Percentiles rank a stretch among this genome's conserved stretches.
These are phyloP conservation scores for Pseudohalonectria lignicola DNA, from an alignment of 2,329 filamentous ascomycete species.

Conservation along the genomic window DNA sequence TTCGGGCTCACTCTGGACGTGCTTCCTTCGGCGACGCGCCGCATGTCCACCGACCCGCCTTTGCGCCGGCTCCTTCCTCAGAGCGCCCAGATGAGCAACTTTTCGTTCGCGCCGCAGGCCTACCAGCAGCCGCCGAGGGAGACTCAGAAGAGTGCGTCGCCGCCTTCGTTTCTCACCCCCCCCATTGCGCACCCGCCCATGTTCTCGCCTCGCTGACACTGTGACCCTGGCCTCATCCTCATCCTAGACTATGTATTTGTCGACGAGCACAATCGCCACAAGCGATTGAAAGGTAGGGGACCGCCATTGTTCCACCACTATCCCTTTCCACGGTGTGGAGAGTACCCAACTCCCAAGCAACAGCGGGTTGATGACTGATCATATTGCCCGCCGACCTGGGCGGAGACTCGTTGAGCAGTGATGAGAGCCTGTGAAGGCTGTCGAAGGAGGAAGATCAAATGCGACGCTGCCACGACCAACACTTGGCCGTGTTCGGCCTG, in stretches of 20 bases:
- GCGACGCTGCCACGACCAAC: constrained; percentile 92
- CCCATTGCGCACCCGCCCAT: no score
- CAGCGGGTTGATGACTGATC: no score
- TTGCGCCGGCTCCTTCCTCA: constrained; percentile 55
- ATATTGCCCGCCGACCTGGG: no score
- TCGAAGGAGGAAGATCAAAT: constrained; percentile 92
- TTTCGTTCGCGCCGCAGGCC: constrained; percentile 57
- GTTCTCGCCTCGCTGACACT: no score
- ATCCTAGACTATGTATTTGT: constrained; percentile 93
- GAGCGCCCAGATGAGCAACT: constrained; percentile 60
- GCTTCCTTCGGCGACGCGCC: no score
- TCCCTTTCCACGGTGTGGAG: no score
- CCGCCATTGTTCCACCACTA: no score
- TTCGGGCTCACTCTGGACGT: no score
- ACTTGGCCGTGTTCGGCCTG: constrained; percentile 96
- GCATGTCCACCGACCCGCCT: constrained; percentile 50
- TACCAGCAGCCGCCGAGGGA: constrained; percentile 50
- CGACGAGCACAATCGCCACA: constrained; percentile 96
- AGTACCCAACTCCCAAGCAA: no score
- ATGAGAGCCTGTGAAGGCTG: constrained; percentile 95
- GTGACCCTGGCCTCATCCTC: no score
- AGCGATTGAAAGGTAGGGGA: constrained; percentile 85
- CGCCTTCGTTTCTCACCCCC: neutral
- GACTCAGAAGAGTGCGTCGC: constrained; percentile 69
- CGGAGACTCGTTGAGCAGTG: no score